Base-by-base conservation (phyloP, 2,329 filamentous ascomycete genomes). In the Talaromyces verruculosus region DNA sequence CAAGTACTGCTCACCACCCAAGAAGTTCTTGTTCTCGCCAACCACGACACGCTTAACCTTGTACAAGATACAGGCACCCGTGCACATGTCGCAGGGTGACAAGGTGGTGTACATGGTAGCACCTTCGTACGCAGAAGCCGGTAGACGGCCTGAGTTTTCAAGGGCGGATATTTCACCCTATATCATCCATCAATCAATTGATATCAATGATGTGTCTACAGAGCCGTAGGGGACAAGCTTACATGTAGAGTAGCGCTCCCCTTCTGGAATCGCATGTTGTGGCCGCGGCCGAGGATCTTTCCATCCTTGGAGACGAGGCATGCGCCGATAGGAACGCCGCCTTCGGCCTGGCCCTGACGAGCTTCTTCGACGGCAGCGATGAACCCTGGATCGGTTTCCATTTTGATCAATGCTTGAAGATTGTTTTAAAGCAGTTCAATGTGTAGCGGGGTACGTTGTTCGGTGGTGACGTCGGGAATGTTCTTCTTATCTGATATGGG, bases 31-130 rank as follows among this genome's bases (percentile, higher is more conserved):
- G 78, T 93, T 92, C 80, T 93, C 91, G 58, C 89, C 91, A 70
- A 93, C 86, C 35, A 93, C 90, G 2, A 93, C 89, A 25, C 90
- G 84, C 57, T 84, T 83, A 66, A 93, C 85, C 72, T 89, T 89
- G 82, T 92, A 93, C 67, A 93, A 83, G 67, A 93, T 80, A 72
- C 90, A 92, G 2, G 90, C 89, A 8, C 91, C 90, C 3, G 90
- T 92, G 77, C 89, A 93, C 90, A 93, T 93, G 73, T 91, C 89
- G 76, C 91, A 93, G 0, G 90, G 91, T 2, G 89, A 91, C 6
- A 93, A 81, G 0, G 90, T 92, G 2, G 91, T 93, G 78, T 91
- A 93, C 89, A 93, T 92, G n/a, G 90, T 93, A 41, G 88, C 85
- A 35, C 88, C 88, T 69, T 84, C 84, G 77, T 92, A 93, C 5